Evolutionary conservation across 495 filamentous ascomycete species (phyloP), one percentile per base, ranked within the genome.

Genomic region (Tuber melanosporum): DNA sequence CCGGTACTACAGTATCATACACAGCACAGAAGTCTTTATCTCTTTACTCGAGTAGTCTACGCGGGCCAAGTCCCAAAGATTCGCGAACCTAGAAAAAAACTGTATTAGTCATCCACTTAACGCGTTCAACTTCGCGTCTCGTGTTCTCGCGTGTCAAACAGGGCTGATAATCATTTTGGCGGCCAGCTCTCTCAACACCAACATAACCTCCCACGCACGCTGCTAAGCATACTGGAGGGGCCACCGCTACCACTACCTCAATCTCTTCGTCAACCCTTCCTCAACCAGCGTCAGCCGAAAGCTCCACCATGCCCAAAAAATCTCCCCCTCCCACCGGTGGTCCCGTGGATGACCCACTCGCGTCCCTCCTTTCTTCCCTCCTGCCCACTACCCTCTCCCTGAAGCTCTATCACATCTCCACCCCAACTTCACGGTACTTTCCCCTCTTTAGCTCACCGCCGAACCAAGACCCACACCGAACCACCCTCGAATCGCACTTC

Each of bases 401-500:
- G 82, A 91, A 87, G 69, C 87, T 96, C 81, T 90, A 96, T 85
- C 95, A 98, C 86, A 85, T 97, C 78, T 97, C 94, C 32, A 96
- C 94, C 5, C 92, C 92, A 1, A 93, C 95, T 26, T 89, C 89
- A 19, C 87, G 86, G 75, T 92, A 90, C 73, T 86, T 88, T 12
- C 87, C 94, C 39, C 88, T 99, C 72, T 97, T 91, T 83, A 89
- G 91, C n/a, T 88, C 95, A 43, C 90, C 93, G 14, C 91, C 94
- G 14, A 89, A 88, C 71, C 85, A 90, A 73, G 87, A 88, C 22
- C 86, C 91, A 2, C 89, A 94, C 82, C 82, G 88, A 80, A 98
- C 96, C 0, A 95, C 92, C 77, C 92, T 91, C 83, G 94, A 97
- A 85, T 93, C 87, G 49, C 96, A 98, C 82, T 97, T 97, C 83